Base-by-base conservation (phyloP, 768 basidiomycete genomes). In the Crassisporium funariophilum region DNA sequence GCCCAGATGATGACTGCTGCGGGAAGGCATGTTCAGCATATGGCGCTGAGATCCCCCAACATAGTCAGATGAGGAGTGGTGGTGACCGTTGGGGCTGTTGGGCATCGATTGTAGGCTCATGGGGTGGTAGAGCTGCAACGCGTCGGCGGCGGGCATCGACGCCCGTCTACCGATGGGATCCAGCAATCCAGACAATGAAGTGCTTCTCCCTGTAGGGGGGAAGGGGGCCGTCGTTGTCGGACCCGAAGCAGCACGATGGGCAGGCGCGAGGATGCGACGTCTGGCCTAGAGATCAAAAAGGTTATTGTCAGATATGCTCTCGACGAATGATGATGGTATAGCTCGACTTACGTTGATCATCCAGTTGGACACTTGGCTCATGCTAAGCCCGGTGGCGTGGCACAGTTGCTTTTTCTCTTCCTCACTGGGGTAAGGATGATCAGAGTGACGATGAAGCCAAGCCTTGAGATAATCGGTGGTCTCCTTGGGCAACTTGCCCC, bases 281-380 rank as follows among this genome's bases (percentile, higher is more conserved):
- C 88, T 79, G 54, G 88, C 88, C 88, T 91, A 61, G 24, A 53
- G 34, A 43, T 38, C 19, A 31, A 44, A 33, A 54, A 42, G 53
- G 51, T 37, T 46, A 49, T 11, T 41, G 29, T 40, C 21, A 59
- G 42, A 49, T 25, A 46, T 35, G 41, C 17, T n/a, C n/a, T n/a
- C 38, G 46, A 15, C 25, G 42, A 12, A 47, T 20, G 35, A 40
- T 42, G 48, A 52, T 38, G 34, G 45, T 27, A 39, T 20, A 41
- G 49, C 6, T n/a, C n/a, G n/a, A 74, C 68, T 47, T 34, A 76
- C 90, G 57, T 92, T 92, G 60, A 92, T 92, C 90, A 92, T 92
- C 90, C 90, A 92, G 64, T 92, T 92, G 42, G 88, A 90, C 0
- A 92, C 88, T 66, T 93, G 90, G 67, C 78, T 82, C 88, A 92